Evolutionary conservation across 306 rosid genomes (phyloP), one percentile per base, ranked within the genome.

Genomic region (Inga laurina): DNA sequence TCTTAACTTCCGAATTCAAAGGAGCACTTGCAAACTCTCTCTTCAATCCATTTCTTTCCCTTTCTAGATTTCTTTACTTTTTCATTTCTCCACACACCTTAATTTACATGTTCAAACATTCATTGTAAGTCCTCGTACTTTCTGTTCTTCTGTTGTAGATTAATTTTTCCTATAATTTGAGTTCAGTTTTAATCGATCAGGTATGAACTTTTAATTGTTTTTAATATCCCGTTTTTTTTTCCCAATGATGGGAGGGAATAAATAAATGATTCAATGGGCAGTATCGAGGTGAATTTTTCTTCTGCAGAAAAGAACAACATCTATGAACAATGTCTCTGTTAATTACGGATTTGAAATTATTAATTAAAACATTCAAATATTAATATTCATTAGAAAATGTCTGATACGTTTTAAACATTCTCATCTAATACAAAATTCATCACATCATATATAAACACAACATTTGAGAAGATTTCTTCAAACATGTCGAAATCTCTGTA

Each of bases 1-100:
- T 80, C 51, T 45, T 44, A 72, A 45, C 69, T 48, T 77, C 79
- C 89, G 48, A 56, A 73, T 77, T 81, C 74, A 10, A 51, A 51
- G 74, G n/a, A 18, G 37, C 35, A 79, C 2, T 11, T 3, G 48
- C 80, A 72, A 61, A 4, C 67, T 79, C 51, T 74, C 79, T 70
- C 24, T 14, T 39, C 57, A 57, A 62, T 70, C 71, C 41, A n/a
- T 79, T 49, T 52, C 13, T 46, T 46, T 45, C 22, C 57, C 78
- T 54, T 82, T 78, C 74, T 11, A 35, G 9, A 4, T 45, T 76
- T 62, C 79, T 69, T 21, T 12, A 30, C 44, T 3, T 52, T 51
- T 0, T 13, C 61, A 43, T 83, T 62, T 76, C 78, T 79, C 77
- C 24, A 68, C 75, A 71, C 0, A 74, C 66, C 48, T 24, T 66